Evolutionary conservation across 176 grass and related monocot genomes (phyloP).

Genomic region (Neostapfia colusana): DNA sequence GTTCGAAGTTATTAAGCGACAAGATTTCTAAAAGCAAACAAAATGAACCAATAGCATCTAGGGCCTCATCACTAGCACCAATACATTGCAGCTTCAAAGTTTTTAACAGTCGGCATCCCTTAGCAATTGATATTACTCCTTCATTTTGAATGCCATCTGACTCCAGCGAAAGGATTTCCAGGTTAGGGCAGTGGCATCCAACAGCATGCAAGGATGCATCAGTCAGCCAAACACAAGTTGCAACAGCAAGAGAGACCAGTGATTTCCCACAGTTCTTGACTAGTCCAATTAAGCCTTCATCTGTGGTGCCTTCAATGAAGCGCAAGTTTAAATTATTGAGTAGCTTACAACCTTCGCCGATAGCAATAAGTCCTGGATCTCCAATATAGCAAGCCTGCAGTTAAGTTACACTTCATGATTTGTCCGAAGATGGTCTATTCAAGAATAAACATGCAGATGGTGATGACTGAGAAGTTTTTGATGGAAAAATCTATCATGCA

Average conservation of each 20-base stretch:
- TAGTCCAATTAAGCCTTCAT: slow-evolving; percentile 76
- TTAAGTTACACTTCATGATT: slow-evolving; percentile 18
- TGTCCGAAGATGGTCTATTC: neutral
- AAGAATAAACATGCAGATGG: neutral
- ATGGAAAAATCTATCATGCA: neutral
- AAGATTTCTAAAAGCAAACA: slow-evolving; percentile 77
- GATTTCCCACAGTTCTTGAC: slow-evolving; percentile 56
- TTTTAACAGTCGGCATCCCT: slow-evolving; percentile 67
- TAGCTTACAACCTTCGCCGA: slow-evolving; percentile 67
- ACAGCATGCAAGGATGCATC: slow-evolving; percentile 80
- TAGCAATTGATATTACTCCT: slow-evolving; percentile 68
- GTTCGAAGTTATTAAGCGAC: slow-evolving; percentile 70
- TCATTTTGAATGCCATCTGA: slow-evolving; percentile 54
- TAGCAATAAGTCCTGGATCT: slow-evolving; percentile 79
- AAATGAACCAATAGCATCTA: slow-evolving; percentile 73
- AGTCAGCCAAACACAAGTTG: slow-evolving; percentile 66
- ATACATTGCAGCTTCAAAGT: slow-evolving; percentile 76
- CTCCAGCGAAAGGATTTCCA: slow-evolving; percentile 64
- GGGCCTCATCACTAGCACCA: slow-evolving; percentile 60
- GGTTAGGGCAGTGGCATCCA: slow-evolving; percentile 66
- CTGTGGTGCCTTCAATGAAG: slow-evolving; percentile 67
- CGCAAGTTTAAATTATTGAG: slow-evolving; percentile 67
- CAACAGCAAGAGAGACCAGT: slow-evolving; percentile 56
- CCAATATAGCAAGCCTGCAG: slow-evolving; percentile 84
- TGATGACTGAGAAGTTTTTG: neutral